Evolutionary conservation across 129 eudicot genomes (phyloP), one percentile per base, ranked within the genome.

Genomic region (Mikania micrantha): DNA sequence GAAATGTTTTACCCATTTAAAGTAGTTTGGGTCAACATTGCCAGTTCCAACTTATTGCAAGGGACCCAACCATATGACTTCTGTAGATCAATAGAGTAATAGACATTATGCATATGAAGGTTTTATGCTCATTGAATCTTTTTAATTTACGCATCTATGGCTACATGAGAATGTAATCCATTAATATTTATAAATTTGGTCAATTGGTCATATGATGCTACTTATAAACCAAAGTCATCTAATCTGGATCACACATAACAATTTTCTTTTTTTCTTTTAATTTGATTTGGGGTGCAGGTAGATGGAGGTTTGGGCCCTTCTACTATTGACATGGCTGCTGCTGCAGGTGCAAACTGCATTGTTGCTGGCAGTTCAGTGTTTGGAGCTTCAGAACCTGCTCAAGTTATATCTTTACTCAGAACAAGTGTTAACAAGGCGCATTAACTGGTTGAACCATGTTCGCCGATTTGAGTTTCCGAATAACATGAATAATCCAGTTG

Each of bases 231-330:
- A 41, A 6, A 21, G 42, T 66, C 45, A 47, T 47, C 48, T 4
- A n/a, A n/a, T n/a, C n/a, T 42, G 28, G 27, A 6, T 67, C 7
- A 1, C 32, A 15, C 2, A 20, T 1, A 52, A 9, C 16, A 22
- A 22, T 11, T 16, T 21, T 52, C 7, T 21, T 52, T 52, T 22
- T 4, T 7, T 13, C 11, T 52, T 19, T 19, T 49, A 17, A n/a
- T 1, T 34, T 68, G 35, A 16, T 12, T 36, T 35, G 39, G n/a
- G 53, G 20, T 77, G 74, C 82, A 89, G 96, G 99, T 93, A 32
- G 96, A 93, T 74, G 99, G 99, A 35, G 99, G 99, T 72, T 83
- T 94, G 82, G 99, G 99, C 61, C 88, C 95, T 66, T 89, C 95
- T 27, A 89, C 99, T 0, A 86, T 94, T 35, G 90, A 89, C 21